Evolutionary conservation across 805 yeast genomes (phyloP), one percentile per base, ranked within the genome.

Genomic region (Limtongozyma cylindracea): DNA sequence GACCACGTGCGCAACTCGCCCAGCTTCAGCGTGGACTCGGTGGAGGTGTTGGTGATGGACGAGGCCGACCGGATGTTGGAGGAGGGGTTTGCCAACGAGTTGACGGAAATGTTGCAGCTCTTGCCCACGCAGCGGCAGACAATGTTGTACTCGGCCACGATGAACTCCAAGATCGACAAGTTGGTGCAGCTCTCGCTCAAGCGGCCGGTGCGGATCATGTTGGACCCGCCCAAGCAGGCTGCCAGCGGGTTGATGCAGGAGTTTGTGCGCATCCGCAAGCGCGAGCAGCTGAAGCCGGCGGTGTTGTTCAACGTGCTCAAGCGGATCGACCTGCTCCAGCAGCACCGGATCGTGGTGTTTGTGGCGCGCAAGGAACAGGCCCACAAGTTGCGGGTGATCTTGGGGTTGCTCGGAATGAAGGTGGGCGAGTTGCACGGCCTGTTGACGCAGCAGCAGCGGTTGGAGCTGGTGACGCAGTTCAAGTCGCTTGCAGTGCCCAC

Each of bases 41-140:
- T 88, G 22, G 98, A 88, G 49, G 74, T 88, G 24, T 53, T 88
- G 35, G 91, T 88, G 15, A 59, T 88, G 33, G 98, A 88, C 53
- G 98, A 88, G 53, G 98, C 98, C 27, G 98, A 88, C 57, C 68
- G 98, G 53, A 88, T 88, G 96, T 59, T 88, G 34, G 99, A 88
- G 43, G 99, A 88, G 48, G 99, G 99, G 39, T 88, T 88, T 63
- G 94, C 82, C 46, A 77, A 68, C 23, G 98, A 88, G 47, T 54
- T 88, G 32, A 71, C 78, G 11, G 98, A 88, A 43, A 84, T 88
- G 27, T 59, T 88, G 45, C 60, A 73, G 9, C 53, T 84, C 24
- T 55, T 91, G 31, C 98, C 99, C 14, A 61, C 68, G 22, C 77
- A 77, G 47, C 67, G 96, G 43, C 99, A 88, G 48, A 84, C 95